phyloP scores from a whole-genome alignment of 2,329 filamentous ascomycete species.

The Phialocephala sp. region DNA sequence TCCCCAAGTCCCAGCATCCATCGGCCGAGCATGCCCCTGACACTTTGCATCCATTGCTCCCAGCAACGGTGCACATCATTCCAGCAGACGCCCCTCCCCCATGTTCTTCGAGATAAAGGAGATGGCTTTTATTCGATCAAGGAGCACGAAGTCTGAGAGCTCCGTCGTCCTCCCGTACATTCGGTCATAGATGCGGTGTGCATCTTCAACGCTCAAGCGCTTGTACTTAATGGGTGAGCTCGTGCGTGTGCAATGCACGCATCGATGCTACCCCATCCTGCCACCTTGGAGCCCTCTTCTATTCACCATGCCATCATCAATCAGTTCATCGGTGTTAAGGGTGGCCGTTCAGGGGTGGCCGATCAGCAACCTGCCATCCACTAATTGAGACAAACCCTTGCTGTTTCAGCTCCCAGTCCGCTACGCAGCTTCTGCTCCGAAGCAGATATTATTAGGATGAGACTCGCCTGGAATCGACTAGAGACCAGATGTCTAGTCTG shows the following conservation, averaged over 20 bases:
- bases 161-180: neutral
- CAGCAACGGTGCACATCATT: conserved; percentile 9
- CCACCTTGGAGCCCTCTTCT: neutral
- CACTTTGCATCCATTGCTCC: neutral
- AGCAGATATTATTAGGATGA: conserved; percentile 13
- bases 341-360: neutral
- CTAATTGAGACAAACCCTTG: conserved; percentile 25
- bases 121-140: conserved; percentile 14
- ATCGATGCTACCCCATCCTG: neutral
- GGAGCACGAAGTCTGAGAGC: neutral
- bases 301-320: neutral
- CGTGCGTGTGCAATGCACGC: neutral
- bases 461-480: conserved; percentile 9
- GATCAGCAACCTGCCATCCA: conserved; percentile 9
- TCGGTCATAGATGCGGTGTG: conserved; percentile 19
- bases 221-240: neutral
- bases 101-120: conserved; percentile 18
- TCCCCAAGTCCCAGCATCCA: neutral
- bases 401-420: conserved; percentile 25
- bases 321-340: conserved; percentile 5
- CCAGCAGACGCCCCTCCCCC: conserved; percentile 9
- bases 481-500: conserved; percentile 1
- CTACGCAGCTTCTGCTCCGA: conserved; percentile 9
- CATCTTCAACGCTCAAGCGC: neutral
- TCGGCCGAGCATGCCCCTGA: too few relatives aligned